Evolutionary conservation across 176 grass and related monocot genomes (phyloP).

Genomic region (Musa acuminata): DNA sequence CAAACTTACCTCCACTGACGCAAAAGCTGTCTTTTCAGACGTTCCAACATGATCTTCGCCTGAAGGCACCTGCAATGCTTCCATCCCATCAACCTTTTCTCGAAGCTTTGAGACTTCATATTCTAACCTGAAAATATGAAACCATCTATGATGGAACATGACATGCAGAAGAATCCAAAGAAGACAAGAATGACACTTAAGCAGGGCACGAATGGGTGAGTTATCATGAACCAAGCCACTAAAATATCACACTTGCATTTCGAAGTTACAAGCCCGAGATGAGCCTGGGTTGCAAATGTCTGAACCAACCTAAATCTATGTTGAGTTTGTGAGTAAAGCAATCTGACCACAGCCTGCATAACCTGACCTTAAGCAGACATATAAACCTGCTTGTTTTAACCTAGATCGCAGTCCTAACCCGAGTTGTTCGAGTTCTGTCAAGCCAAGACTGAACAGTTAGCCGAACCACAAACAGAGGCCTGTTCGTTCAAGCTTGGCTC

Average conservation of each 20-base stretch:
- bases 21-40: slow-evolving; percentile 34
- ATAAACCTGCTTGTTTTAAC: neutral
- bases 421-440: neutral
- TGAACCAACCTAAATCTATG: no score
- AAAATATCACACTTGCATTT: neutral
- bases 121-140: slow-evolving; percentile 68
- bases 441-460: no score
- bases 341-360: neutral
- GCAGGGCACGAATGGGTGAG: neutral
- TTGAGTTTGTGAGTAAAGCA: no score
- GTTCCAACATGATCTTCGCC: slow-evolving; percentile 26
- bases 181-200: neutral
- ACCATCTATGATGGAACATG: slow-evolving; percentile 8
- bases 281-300: no score
- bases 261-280: neutral
- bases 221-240: neutral
- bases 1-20: slow-evolving; percentile 48
- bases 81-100: slow-evolving; percentile 45
- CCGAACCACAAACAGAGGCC: no score
- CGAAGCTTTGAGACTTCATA: slow-evolving; percentile 48
- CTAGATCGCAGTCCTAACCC: neutral
- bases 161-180: slow-evolving; percentile 11
- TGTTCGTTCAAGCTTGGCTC: no score
- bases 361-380: neutral
- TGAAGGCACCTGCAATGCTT: slow-evolving; percentile 30